Evolutionary conservation across 257 asterid species (phyloP).

Genomic region (Ligustrum vulgare): DNA sequence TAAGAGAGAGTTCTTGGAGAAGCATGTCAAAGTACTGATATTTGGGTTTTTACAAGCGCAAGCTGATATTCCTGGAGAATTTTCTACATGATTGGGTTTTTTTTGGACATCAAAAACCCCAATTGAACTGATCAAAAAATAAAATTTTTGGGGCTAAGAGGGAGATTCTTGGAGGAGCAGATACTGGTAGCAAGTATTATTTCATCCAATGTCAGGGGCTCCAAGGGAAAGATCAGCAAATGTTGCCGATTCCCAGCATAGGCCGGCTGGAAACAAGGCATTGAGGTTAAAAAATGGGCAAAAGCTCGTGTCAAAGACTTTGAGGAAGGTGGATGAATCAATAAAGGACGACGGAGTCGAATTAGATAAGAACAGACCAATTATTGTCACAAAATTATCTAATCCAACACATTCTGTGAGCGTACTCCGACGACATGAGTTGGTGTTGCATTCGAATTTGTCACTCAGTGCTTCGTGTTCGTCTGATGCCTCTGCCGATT

Average conservation of each 20-base stretch:
- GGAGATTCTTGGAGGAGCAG: constrained; percentile 2
- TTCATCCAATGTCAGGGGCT: constrained; percentile 34
- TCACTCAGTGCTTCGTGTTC: constrained; percentile 33
- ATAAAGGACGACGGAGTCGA: constrained; percentile 29
- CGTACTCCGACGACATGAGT: constrained; percentile 35
- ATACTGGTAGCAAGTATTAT: background rate
- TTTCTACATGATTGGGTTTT: constrained; percentile 11
- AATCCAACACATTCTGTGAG: constrained; percentile 28
- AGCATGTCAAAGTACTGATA: background rate
- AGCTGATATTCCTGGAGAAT: constrained; percentile 5
- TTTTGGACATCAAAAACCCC: constrained; percentile 6
- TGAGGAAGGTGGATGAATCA: constrained; percentile 29
- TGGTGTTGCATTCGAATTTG: constrained; percentile 25
- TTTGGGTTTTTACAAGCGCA: constrained; percentile 2
- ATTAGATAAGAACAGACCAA: constrained; percentile 21
- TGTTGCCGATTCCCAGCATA: constrained; percentile 33
- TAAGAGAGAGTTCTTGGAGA: too few relatives aligned
- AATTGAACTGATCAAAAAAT: background rate
- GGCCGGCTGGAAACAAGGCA: constrained; percentile 29
- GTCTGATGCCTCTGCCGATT: constrained; percentile 46
- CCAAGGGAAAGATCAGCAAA: constrained; percentile 33
- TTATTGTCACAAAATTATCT: constrained; percentile 4
- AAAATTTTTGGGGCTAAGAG: constrained; percentile 11
- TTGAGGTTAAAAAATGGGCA: constrained; percentile 16
- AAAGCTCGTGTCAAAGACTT: constrained; percentile 24